Evolutionary conservation across 2,329 filamentous ascomycete genomes (phyloP).

Genomic region (Elsinoe australis): DNA sequence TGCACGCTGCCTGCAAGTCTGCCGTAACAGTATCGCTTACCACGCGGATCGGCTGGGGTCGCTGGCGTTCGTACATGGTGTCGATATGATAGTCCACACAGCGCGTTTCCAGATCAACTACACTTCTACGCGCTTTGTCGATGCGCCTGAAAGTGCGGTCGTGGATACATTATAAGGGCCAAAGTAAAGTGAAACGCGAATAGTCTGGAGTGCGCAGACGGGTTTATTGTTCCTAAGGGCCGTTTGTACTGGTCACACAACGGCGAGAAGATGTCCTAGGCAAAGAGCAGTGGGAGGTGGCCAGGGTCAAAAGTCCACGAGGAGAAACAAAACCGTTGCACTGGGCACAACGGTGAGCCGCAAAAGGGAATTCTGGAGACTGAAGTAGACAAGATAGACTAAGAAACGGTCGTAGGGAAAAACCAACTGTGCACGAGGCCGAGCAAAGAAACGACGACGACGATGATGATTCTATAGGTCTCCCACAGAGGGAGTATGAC

Average conservation of each 20-base stretch:
- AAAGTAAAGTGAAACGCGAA: constrained; percentile 7
- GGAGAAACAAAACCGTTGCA: constrained; percentile 16
- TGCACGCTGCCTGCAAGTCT: constrained; percentile 8
- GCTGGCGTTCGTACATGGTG: constrained; percentile 5
- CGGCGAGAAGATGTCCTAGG: constrained; percentile 1
- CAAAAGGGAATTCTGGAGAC: constrained; percentile 14
- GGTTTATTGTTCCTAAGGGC: constrained; percentile 9
- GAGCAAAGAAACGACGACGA: background rate
- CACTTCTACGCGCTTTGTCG: constrained; percentile 5
- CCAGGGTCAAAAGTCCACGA: constrained; percentile 13
- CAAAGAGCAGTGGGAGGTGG: constrained; percentile 4
- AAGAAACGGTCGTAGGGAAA: constrained; percentile 1
- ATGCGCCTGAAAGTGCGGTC: background rate
- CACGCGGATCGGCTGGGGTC: constrained; percentile 8
- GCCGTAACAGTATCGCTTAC: constrained; percentile 3
- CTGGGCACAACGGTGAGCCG: constrained; percentile 8
- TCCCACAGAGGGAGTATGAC: background rate
- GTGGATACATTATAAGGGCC: constrained; percentile 10
- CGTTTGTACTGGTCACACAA: constrained; percentile 12
- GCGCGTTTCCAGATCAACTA: constrained; percentile 6
- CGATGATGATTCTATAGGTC: no score
- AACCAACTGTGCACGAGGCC: constrained; percentile 5
- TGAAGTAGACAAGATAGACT: background rate
- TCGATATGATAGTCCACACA: background rate
- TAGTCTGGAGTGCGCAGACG: constrained; percentile 6